Conservation (phyloP, 139 green algal genomes). For the Zygnema cylindricum region DNA sequence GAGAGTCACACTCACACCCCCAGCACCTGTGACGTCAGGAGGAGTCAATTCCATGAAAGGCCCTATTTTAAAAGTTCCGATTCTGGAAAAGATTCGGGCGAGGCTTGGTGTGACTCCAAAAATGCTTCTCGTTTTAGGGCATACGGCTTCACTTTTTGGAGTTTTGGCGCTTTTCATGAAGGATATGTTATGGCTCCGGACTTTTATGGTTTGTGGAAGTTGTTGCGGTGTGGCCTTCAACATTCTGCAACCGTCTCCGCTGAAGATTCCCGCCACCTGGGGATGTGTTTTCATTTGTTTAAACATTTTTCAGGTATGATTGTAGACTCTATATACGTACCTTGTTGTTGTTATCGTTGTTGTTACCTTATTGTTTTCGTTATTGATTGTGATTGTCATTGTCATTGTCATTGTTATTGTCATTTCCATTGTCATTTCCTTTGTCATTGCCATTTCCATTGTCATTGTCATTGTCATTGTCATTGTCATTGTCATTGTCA, state of each 20-base stretch:
- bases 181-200: conserved; percentile 50
- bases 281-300: conserved; percentile 49
- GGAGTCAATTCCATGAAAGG: neutral
- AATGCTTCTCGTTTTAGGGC: conserved; percentile 44
- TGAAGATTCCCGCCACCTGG: conserved; percentile 48
- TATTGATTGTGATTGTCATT: too few relatives aligned
- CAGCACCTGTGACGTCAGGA: neutral
- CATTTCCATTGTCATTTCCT: too few relatives aligned
- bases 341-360: too few relatives aligned
- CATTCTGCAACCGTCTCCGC: conserved; percentile 30
- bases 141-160: conserved; percentile 38
- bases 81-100: conserved; percentile 8
- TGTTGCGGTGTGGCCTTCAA: conserved; percentile 46
- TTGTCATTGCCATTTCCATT: too few relatives aligned
- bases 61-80: neutral
- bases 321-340: too few relatives aligned
- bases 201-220: conserved; percentile 52
- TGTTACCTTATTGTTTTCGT: too few relatives aligned
- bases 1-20: neutral
- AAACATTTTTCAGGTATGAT: conserved; percentile 38
- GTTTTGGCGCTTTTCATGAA: conserved; percentile 56
- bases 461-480: too few relatives aligned
- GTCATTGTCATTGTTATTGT: too few relatives aligned
- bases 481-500: too few relatives aligned
- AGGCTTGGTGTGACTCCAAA: conserved; percentile 15